Conservation (phyloP, 2,329 filamentous ascomycete species). For the Diaporthe nobilis region DNA sequence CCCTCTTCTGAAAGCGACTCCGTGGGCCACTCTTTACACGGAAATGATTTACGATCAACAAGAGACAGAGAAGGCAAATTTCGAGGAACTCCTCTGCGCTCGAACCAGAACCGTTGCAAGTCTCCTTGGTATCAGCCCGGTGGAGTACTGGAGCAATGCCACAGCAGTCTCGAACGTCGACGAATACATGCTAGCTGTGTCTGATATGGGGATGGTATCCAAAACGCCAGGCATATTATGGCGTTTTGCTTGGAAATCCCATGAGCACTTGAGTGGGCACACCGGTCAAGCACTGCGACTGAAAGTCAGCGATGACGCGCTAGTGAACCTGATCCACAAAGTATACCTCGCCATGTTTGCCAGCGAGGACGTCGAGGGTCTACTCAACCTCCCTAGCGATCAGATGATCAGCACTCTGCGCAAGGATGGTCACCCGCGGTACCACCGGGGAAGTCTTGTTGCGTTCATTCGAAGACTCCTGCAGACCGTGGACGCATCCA, state of each 20-base stretch:
- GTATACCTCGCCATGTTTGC: conserved; percentile 63
- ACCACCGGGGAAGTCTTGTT: conserved; percentile 57
- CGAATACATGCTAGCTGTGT: conserved; percentile 52
- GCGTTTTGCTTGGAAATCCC: conserved; percentile 50
- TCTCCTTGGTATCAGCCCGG: conserved; percentile 64
- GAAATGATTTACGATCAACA: conserved; percentile 47
- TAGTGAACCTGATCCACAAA: conserved; percentile 57
- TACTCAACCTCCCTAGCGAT: conserved; percentile 37
- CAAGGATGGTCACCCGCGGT: conserved; percentile 47
- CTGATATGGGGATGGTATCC: conserved; percentile 38
- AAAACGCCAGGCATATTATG: conserved; percentile 44
- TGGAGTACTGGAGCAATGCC: conserved; percentile 66
- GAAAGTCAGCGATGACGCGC: conserved; percentile 52
- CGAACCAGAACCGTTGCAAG: conserved; percentile 58
- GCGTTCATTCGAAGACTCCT: conserved; percentile 56
- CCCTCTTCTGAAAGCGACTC: conserved; percentile 60
- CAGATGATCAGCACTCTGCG: conserved; percentile 26
- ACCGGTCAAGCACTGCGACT: conserved; percentile 40
- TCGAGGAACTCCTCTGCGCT: conserved; percentile 40
- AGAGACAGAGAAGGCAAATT: conserved; percentile 54
- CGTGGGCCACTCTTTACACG: conserved; percentile 61
- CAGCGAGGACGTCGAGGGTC: conserved; percentile 52
- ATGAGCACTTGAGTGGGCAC: conserved; percentile 39
- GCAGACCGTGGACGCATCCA: conserved; percentile 53
- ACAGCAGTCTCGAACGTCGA: conserved; percentile 57